Conservation (phyloP, 1,284 basidiomycete genomes). For the Austropuccinia psidii region DNA sequence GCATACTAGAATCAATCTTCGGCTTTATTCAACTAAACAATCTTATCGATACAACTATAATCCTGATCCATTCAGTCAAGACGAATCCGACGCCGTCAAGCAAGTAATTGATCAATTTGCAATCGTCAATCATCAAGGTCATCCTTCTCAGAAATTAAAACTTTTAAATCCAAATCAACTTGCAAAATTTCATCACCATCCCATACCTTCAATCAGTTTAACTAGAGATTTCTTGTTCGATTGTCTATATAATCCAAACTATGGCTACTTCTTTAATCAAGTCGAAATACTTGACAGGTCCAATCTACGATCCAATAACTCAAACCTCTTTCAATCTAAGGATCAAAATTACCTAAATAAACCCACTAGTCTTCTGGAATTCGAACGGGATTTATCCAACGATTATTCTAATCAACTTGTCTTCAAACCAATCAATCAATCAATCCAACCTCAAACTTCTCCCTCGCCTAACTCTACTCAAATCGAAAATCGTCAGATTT, state of each 20-base stretch:
- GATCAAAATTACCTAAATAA: neutral
- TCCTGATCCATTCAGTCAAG: slow-evolving; percentile 38
- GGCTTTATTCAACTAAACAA: too few species aligned
- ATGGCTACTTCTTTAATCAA: slow-evolving; percentile 92
- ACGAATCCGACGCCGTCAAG: slow-evolving; percentile 9
- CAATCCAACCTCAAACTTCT: slow-evolving; percentile 39
- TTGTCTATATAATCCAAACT: slow-evolving; percentile 89
- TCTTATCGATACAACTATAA: slow-evolving; percentile 39
- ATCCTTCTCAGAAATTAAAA: neutral
- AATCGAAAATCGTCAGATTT: slow-evolving; percentile 61
- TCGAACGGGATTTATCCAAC: slow-evolving; percentile 41
- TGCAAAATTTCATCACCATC: slow-evolving; percentile 45
- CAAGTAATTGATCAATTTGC: slow-evolving; percentile 57
- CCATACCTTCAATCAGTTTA: slow-evolving; percentile 81
- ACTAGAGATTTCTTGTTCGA: slow-evolving; percentile 96
- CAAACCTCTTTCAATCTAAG: slow-evolving; percentile 25
- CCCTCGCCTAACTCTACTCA: neutral
- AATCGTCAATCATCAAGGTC: slow-evolving; percentile 54
- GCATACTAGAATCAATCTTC: too few species aligned
- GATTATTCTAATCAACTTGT: slow-evolving; percentile 45
- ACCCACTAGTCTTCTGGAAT: slow-evolving; percentile 37
- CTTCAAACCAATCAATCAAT: slow-evolving; percentile 38
- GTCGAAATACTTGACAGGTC: slow-evolving; percentile 52
- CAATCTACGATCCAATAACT: slow-evolving; percentile 49
- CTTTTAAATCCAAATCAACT: neutral